phyloP scores from a whole-genome alignment of 805 yeast genomes.

The Priceomyces castillae region DNA sequence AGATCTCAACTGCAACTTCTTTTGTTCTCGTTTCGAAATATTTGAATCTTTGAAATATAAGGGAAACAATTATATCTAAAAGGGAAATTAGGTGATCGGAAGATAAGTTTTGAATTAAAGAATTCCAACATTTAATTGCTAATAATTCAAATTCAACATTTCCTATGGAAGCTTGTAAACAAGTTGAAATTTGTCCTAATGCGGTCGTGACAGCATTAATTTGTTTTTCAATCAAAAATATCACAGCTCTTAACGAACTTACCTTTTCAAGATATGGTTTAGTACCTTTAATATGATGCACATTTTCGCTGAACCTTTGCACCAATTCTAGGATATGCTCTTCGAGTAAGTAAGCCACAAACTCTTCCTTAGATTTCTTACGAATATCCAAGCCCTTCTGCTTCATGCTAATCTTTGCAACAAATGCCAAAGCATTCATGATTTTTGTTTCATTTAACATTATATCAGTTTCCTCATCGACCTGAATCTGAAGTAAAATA shows the following conservation, averaged over 20 bases:
- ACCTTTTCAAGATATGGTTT: constrained; percentile 71
- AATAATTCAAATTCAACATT: constrained; percentile 55
- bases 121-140: constrained; percentile 67
- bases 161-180: constrained; percentile 77
- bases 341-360: constrained; percentile 37
- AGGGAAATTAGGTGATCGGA: constrained; percentile 60
- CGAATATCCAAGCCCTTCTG: constrained; percentile 11
- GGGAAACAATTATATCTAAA: constrained; percentile 70
- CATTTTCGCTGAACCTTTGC: constrained; percentile 73
- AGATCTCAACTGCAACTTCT: constrained; percentile 48
- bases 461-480: constrained; percentile 26
- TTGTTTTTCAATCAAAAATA: constrained; percentile 56
- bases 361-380: constrained; percentile 17
- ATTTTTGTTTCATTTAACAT: constrained; percentile 35
- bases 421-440: constrained; percentile 41
- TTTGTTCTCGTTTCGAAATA: constrained; percentile 49
- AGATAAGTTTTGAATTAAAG: constrained; percentile 55
- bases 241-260: constrained; percentile 69
- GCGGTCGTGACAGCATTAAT: constrained; percentile 55
- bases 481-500: constrained; percentile 30
- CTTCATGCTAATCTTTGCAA: constrained; percentile 28
- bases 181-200: constrained; percentile 80
- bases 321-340: constrained; percentile 70
- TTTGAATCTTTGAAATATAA: constrained; percentile 67
- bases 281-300: constrained; percentile 69